Evolutionary conservation across 140 eudicot species (phyloP), one percentile per base, ranked within the genome.

Genomic region (Flaveria floridana): DNA sequence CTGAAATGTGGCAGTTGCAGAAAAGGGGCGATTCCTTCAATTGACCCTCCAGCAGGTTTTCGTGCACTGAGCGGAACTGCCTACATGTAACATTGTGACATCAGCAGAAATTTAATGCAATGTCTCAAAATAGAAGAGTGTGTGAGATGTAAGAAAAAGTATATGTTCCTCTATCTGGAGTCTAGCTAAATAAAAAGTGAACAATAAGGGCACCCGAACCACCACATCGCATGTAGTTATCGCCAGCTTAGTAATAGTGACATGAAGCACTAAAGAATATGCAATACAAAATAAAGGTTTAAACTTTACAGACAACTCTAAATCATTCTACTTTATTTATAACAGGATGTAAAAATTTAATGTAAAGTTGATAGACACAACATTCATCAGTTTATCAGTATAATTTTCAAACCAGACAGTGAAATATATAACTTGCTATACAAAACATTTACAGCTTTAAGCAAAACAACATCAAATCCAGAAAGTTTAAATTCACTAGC

Each of bases 31-130:
- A 82, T 85, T 51, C 98, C 96, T 79, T 92, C 98, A 37, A 72
- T 68, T 41, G 89, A 90, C 44, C 88, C 97, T 51, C 96, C 98
- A 58, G 83, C 74, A 57, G 94, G 78, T 78, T 90, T 93, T 57
- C 91, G 81, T 65, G 97, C 89, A 85, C 97, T 85, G 56, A 93
- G 89, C 55, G 98, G 98, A 75, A 93, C 98, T 26, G 97, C 98
- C 98, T 93, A 81, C 82, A 79, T 72, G 80, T 65, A 37, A 76
- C 19, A 67, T 66, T 37, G 57, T 20, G 7, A 56, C 30, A 64
- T 50, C 28, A 69, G 80, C 71, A 3, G 14, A 10, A 3, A 58
- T 34, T 34, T 7, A 34, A 34, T 6, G 41, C 7, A 34, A 34
- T 6, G 41, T 34, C 41, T 34, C 41, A 34, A 20, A 58, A 58